Evolutionary conservation across 495 filamentous ascomycete genomes (phyloP).

Genomic region (Xylaria nigripes): DNA sequence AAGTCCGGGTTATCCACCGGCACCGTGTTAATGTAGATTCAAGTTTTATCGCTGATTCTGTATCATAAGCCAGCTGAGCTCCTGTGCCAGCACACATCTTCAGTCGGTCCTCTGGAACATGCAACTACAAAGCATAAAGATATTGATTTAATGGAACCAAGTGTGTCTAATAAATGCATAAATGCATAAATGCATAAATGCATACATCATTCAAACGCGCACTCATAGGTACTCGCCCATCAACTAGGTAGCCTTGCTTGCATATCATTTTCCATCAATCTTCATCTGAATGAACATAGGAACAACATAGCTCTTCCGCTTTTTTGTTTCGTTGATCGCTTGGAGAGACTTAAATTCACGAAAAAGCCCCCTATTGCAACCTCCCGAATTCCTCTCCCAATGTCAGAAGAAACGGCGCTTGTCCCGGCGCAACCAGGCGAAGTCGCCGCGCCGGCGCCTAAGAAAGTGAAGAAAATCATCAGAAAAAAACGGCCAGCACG

Average conservation of each 20-base stretch:
- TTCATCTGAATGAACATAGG: neutral
- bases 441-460: slow-evolving; percentile 38
- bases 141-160: no score
- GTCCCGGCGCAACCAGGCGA: slow-evolving; percentile 30
- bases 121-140: no score
- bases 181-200: slow-evolving; percentile 1
- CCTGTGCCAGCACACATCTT: no score
- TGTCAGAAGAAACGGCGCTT: slow-evolving; percentile 27
- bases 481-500: slow-evolving; percentile 61
- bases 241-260: neutral
- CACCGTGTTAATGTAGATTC: no score
- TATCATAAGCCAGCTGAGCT: no score
- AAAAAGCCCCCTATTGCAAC: neutral
- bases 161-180: slow-evolving; percentile 10
- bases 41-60: no score
- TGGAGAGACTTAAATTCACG: neutral
- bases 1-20: no score
- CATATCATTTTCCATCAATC: neutral
- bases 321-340: neutral
- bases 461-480: slow-evolving; percentile 58
- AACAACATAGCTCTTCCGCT: neutral
- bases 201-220: neutral
- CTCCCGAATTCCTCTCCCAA: slow-evolving; percentile 3
- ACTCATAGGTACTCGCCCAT: neutral
- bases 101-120: no score